Base-by-base conservation (phyloP, 1,139 yeast genomes). In the Suhomyces taliae region DNA sequence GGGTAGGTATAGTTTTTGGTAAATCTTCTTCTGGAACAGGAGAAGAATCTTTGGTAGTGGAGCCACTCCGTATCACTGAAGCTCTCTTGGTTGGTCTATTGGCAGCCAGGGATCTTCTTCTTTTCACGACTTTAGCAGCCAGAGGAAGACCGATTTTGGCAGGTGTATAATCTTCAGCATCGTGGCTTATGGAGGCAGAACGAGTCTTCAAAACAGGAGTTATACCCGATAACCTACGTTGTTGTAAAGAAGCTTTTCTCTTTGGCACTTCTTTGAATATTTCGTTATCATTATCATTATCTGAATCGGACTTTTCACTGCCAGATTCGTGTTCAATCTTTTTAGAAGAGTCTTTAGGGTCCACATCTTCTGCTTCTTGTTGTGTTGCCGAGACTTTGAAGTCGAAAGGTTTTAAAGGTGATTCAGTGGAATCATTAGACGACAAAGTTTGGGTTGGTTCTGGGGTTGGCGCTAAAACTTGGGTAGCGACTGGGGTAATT, bases 151-250 rank as follows among this genome's bases (percentile, higher is more conserved):
- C 74, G 47, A 73, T 73, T 39, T 66, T 66, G 27, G 69, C 66
- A 0, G 78, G 76, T 1, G 54, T 49, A 29, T 56, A 45, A 12
- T 45, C 47, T 4, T 11, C 27, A 5, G 31, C 44, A 9, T 42
- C 36, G 7, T 49, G 47, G 7, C 66, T 58, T 2, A 69, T 53
- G 1, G 77, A 71, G 0, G 66, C 65, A 6, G 72, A 59, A 39
- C 72, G 59, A 37, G 62, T 64, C 43, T 72, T 52, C 12, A 61
- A 57, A 6, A 59, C 55, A 2, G 63, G 63, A 8, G 66, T 56
- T 39, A 74, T 72, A 10, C 76, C 74, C 0, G 76, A 69, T 39
- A 74, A 61, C 46, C 78, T 52, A 41, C 75, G 61, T 44, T 66
- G 75, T 10, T 66, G 50, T 5, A 64, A 59, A 7, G 73, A 66